Conservation (phyloP, 2,329 filamentous ascomycete genomes). For the Botryotinia globosa region DNA sequence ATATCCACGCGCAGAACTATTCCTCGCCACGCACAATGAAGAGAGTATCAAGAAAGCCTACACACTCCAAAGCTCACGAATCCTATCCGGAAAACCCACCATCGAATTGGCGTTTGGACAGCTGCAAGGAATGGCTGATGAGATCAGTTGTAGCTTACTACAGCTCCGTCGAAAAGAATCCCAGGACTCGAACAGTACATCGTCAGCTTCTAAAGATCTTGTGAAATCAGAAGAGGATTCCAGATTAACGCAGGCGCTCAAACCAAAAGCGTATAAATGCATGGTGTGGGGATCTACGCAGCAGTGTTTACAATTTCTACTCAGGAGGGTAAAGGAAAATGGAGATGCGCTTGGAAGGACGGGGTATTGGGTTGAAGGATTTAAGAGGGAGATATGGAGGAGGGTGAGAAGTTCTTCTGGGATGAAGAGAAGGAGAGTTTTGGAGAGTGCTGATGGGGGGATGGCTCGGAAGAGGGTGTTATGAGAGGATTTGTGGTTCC, state of each 20-base stretch:
- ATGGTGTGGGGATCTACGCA: slow-evolving; percentile 64
- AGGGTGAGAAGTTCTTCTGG: slow-evolving; percentile 12
- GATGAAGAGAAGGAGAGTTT: too few species aligned
- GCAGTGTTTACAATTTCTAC: slow-evolving; percentile 82
- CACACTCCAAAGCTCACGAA: slow-evolving; percentile 45
- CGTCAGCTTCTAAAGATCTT: rapidly evolving
- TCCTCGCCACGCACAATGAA: slow-evolving; percentile 79
- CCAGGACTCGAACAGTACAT: too few species aligned
- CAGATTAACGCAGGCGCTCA: background rate
- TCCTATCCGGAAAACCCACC: slow-evolving; percentile 41
- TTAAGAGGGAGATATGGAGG: slow-evolving; percentile 25
- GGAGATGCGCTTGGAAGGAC: slow-evolving; percentile 43
- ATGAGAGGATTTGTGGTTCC: background rate
- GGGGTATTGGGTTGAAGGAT: slow-evolving; percentile 32
- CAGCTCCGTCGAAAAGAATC: slow-evolving; percentile 41
- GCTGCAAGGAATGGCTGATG: slow-evolving; percentile 91
- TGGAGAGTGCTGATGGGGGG: background rate
- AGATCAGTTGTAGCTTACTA: slow-evolving; percentile 61
- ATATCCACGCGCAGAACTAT: slow-evolving; percentile 47
- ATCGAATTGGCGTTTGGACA: slow-evolving; percentile 63
- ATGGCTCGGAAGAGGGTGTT: background rate
- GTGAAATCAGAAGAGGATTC: background rate
- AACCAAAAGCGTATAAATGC: slow-evolving; percentile 56
- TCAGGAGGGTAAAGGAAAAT: slow-evolving; percentile 52
- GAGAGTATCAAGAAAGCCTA: slow-evolving; percentile 61